A percentile compares a stretch with the other conserved stretches of the same genome.
phyloP scores from a whole-genome alignment of 2,329 filamentous ascomycete genomes.

The Aspergillus fumigatiaffinis region DNA sequence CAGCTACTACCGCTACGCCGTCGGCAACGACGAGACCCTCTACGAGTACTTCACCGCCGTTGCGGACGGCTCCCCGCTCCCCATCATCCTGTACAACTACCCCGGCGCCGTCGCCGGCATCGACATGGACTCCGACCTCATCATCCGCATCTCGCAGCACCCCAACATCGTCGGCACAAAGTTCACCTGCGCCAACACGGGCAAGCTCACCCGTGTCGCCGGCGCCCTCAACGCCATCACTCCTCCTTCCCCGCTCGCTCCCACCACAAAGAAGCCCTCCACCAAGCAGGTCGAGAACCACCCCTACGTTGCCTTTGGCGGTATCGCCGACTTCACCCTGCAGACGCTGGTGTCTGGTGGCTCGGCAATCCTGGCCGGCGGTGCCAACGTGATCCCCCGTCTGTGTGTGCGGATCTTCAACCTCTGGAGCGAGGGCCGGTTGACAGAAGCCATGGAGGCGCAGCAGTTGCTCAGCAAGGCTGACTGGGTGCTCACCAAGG shows the following conservation, averaged over 20 bases:
- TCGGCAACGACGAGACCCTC: constrained; percentile 66
- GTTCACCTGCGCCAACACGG: constrained; percentile 88
- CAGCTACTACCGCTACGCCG: constrained; percentile 74
- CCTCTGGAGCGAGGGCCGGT: constrained; percentile 69
- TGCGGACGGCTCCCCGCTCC: constrained; percentile 69
- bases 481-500: constrained; percentile 82
- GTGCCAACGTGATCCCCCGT: constrained; percentile 83
- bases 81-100: constrained; percentile 88
- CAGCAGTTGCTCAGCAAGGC: constrained; percentile 73
- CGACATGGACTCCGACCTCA: constrained; percentile 83
- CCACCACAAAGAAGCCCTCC: constrained; percentile 18
- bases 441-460: constrained; percentile 69
- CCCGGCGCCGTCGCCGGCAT: constrained; percentile 81
- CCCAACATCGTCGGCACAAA: constrained; percentile 85
- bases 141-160: constrained; percentile 74
- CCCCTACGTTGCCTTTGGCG: constrained; percentile 79
- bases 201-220: constrained; percentile 81
- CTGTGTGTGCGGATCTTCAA: constrained; percentile 77
- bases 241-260: constrained; percentile 41
- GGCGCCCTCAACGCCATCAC: constrained; percentile 68
- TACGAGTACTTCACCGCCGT: constrained; percentile 71
- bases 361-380: constrained; percentile 80
- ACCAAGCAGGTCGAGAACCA: constrained; percentile 31
- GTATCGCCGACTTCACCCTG: constrained; percentile 81
- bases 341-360: constrained; percentile 79